Conservation (phyloP, 129 eudicot genomes). For the Sambucus nigra region DNA sequence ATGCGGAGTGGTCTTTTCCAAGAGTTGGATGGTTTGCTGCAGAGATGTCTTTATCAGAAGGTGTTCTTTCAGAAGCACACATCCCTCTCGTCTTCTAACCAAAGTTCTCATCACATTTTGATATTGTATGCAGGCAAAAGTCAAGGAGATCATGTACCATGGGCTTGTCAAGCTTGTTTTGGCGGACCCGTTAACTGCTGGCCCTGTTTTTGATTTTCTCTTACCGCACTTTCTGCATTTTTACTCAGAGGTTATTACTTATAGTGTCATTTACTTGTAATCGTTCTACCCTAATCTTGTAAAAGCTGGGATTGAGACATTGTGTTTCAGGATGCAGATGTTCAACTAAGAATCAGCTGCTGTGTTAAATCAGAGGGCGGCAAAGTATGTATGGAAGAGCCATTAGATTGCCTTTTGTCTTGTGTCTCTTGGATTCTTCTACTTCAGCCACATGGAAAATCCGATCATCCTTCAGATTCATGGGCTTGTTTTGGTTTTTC, state of each 20-base stretch:
- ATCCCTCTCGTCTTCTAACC: background rate
- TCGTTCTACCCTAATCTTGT: background rate
- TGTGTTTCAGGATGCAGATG: slow-evolving; percentile 49
- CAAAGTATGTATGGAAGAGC: slow-evolving; percentile 47
- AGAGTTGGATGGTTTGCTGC: slow-evolving; percentile 69
- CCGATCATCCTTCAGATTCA: slow-evolving; percentile 41
- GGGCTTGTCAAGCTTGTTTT: slow-evolving; percentile 68
- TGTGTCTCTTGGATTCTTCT: slow-evolving; percentile 75
- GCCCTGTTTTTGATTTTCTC: slow-evolving; percentile 59
- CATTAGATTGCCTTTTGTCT: slow-evolving; percentile 66
- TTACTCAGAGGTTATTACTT: slow-evolving; percentile 43
- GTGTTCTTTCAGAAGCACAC: slow-evolving; percentile 16
- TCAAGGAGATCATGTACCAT: slow-evolving; percentile 49
- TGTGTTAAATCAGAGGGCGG: slow-evolving; percentile 49
- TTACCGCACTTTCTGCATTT: slow-evolving; percentile 58
- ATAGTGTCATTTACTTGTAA: background rate
- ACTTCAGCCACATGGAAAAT: slow-evolving; percentile 58
- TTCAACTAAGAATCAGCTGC: slow-evolving; percentile 27
- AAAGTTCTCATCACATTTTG: slow-evolving; percentile 10
- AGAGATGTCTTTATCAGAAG: slow-evolving; percentile 79
- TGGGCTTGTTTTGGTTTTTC: slow-evolving; percentile 77
- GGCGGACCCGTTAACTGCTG: slow-evolving; percentile 52
- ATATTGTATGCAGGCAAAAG: slow-evolving; percentile 41
- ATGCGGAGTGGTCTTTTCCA: slow-evolving; percentile 48
- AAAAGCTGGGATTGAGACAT: slow-evolving; percentile 6